Evolutionary conservation across 768 basidiomycete genomes (phyloP), one percentile per base, ranked within the genome.

Genomic region (Russula virescens): DNA sequence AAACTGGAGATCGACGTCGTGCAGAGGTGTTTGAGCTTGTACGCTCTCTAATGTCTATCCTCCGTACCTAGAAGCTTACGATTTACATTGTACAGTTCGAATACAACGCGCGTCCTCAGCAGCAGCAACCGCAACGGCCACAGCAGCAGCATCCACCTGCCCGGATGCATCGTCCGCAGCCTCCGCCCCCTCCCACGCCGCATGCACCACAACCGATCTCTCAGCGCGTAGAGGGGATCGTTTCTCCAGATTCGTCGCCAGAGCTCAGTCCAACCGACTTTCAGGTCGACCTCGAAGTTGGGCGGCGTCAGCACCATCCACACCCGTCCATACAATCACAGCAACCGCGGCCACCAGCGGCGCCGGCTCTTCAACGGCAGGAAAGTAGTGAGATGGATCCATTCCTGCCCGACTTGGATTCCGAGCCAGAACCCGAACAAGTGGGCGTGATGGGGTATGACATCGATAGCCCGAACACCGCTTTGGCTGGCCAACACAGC

Each of bases 21-120:
- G 75, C 78, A 34, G 79, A 84, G 66, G 85, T 84, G 14, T 82
- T 81, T 63, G 73, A 76, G 23, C 81, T 84, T 38, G 85, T 87
- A 66, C 72, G 50, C 81, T 74, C 18, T 13, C 18, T 21, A 52
- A 23, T 3, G 7, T 31, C 45, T 7, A 48, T 9, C 26, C 18
- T 11, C 38, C 62, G 13, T 31, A 11, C 19, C 25, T 18, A 13
- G 0, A 13, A 50, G 14, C 23, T 43, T 11, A 61, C 14, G 19
- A 38, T 46, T 28, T 9, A 18, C 5, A 3, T 48, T 28, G 25
- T 25, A 25, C 18, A 68, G 67, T 68, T 68, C 26, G 67, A 68
- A 35, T 66, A 63, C 42, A 55, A 66, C 25, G 38, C 61, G 5
- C 65, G 53, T 23, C 45, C 28, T 54, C 61, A 50, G n/a, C 58